Evolutionary conservation across 1,139 yeast genomes (phyloP), one percentile per base, ranked within the genome.

Genomic region (Zygosaccharomyces pseudobailii): DNA sequence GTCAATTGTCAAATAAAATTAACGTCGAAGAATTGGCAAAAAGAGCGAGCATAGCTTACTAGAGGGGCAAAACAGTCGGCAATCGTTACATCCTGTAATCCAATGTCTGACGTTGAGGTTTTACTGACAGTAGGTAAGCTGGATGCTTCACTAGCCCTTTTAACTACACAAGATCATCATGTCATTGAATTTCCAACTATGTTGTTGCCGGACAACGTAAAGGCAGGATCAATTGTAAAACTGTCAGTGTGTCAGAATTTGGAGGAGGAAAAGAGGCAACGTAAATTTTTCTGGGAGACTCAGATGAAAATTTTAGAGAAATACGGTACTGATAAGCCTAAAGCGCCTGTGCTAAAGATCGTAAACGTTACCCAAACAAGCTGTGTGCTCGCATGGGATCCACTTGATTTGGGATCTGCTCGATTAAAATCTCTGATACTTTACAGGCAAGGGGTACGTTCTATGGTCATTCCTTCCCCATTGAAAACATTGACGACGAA

Each of bases 151-250:
- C 74, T 92, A 67, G 97, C 98, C 27, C 74, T 92, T 43, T 73
- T 92, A 41, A 78, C 95, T 41, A 90, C 99, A 23, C 80, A 85
- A 51, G 97, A 90, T 66, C 97, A 90, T 65, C 97, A 90, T 66
- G 75, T 92, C 53, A 90, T 92, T 58, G 98, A 94, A 63, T 92
- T 92, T 63, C 99, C 99, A 13, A 89, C 97, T 6, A 82, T 90
- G 47, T 72, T 92, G 47, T 73, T 92, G 45, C 99, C 99, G 7
- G 85, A 84, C 60, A 92, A 94, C 37, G 95, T 90, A 38, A 77
- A 79, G 55, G 95, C 98, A 1, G 99, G 98, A 5, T 87, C 96
- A n/a, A 85, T 92, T 46, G 88, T 92, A 43, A 85, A 84, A 59
- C 83, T 92, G 63, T 79, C 76, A 53, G 90, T 97, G 65, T 90